These are phyloP conservation scores for Lojkania enalia DNA, from an alignment of 2,329 filamentous ascomycete species.

Conservation along the genomic window DNA sequence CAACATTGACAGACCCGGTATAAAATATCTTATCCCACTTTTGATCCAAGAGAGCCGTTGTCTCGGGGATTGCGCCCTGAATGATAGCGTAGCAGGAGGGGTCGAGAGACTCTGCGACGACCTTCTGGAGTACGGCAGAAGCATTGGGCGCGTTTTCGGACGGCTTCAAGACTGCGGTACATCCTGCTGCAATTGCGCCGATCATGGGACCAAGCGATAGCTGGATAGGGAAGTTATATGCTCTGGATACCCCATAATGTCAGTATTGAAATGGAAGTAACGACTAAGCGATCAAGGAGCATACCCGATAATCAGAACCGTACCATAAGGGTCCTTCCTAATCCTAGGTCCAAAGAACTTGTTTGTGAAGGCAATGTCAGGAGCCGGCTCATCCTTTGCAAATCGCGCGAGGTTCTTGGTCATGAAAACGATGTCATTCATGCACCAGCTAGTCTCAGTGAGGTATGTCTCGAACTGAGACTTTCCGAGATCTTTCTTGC, in stretches of 20 bases:
- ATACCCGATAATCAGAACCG: slow-evolving; percentile 79
- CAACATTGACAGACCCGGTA: slow-evolving; percentile 78
- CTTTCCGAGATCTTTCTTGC: slow-evolving; percentile 78
- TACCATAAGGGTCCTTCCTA: slow-evolving; percentile 84
- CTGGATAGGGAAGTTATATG: slow-evolving; percentile 93
- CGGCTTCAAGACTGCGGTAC: slow-evolving; percentile 87
- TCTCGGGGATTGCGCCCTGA: slow-evolving; percentile 81
- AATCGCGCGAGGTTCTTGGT: slow-evolving; percentile 79
- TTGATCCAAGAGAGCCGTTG: slow-evolving; percentile 77
- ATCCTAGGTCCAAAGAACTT: slow-evolving; percentile 72
- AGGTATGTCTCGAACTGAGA: slow-evolving; percentile 72
- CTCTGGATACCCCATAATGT: too few relatives aligned
- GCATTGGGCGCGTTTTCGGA: slow-evolving; percentile 78
- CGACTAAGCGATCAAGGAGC: too few relatives aligned
- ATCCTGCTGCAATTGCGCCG: slow-evolving; percentile 90
- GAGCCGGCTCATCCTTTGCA: slow-evolving; percentile 77
- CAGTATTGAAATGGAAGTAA: too few relatives aligned
- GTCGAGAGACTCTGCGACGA: slow-evolving; percentile 77
- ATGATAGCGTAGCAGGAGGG: slow-evolving; percentile 73
- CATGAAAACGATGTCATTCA: slow-evolving; percentile 79
- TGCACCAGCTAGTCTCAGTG: slow-evolving; percentile 75
- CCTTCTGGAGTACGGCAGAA: slow-evolving; percentile 77
- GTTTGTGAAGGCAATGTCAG: slow-evolving; percentile 70
- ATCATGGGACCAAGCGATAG: slow-evolving; percentile 77
- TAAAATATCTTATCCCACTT: slow-evolving; percentile 99